Evolutionary conservation across 73 alveolate genomes (phyloP).

Genomic region (Tetrahymena thermophila): DNA sequence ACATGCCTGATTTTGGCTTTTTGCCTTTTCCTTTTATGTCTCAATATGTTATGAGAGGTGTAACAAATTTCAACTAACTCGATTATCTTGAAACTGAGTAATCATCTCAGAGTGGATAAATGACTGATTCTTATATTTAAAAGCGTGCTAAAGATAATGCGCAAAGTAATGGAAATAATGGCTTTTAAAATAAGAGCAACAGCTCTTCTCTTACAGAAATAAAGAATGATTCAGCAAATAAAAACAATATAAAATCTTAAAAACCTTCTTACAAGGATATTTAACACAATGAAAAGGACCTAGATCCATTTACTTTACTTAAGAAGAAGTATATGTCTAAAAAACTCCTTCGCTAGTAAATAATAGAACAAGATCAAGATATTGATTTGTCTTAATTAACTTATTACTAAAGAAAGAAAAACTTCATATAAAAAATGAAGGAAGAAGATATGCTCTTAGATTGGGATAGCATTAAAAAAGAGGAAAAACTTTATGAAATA

Average conservation of each 20-base stretch:
- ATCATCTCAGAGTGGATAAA: neutral
- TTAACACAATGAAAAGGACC: neutral
- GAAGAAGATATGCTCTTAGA: neutral
- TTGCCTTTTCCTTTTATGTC: neutral
- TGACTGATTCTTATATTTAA: neutral
- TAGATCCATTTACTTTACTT: neutral
- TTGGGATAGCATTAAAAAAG: neutral
- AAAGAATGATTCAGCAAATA: neutral
- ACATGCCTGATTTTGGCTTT: neutral
- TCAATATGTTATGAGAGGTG: neutral
- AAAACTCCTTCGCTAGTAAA: neutral
- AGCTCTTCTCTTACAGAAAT: neutral
- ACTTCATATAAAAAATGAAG: neutral
- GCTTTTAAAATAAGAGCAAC: neutral
- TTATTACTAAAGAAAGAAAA: neutral
- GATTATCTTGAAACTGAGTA: neutral
- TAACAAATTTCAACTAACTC: neutral
- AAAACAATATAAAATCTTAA: neutral
- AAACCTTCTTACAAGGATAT: neutral
- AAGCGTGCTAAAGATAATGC: neutral
- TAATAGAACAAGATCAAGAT: neutral
- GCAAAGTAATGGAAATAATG: neutral
- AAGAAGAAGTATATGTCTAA: neutral
- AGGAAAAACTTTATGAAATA: neutral
- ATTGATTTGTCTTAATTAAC: neutral